Base-by-base conservation (phyloP, 768 basidiomycete species). In the Tylopilus intermedius region DNA sequence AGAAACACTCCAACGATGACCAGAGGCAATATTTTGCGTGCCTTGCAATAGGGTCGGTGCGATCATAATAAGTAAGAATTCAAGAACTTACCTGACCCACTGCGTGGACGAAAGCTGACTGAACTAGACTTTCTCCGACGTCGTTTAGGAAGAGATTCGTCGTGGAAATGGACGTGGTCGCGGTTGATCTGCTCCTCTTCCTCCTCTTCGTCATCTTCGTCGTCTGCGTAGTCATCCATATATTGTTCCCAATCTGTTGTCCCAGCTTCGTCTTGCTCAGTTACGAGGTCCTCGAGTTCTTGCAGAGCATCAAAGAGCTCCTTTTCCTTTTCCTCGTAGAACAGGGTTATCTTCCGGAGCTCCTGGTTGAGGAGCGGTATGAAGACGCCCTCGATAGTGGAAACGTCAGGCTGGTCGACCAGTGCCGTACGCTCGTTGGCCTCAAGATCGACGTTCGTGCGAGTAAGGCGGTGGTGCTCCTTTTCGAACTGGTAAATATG, bases 401-500 rank as follows among this genome's bases (percentile, higher is more conserved):
- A 60, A 5, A 62, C 33, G 35, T 72, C 65, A 8, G 55, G 62
- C 18, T 70, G 62, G 7, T 71, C 69, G 35, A 89, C 75, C 27
- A 92, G 76, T 1, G 80, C 68, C 3, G 80, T 76, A 7, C 59
- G 73, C 62, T 89, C 86, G 52, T 79, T 80, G 10, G 83, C 75
- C 61, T 90, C 88, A 39, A 86, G 60, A 66, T 92, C 89, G 42
- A 62, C 67, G 48, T 71, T 72, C 11, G 67, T 52, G 11, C 63
- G 54, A 9, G 71, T 69, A 18, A 76, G 72, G 3, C 73, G 76
- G 41, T 78, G 76, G 51, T 90, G 82, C 55, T 83, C 79, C 67
- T 88, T 90, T 72, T 93, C 90, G 24, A 93, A 76, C 58, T 86
- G 84, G 74, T 94, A 94, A 33, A 94, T 86, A 55, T 80, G 79